Percentiles rank a stretch among this genome's conserved stretches.
phyloP scores from a whole-genome alignment of 2,329 filamentous ascomycete species.

The Fusarium sp. region DNA sequence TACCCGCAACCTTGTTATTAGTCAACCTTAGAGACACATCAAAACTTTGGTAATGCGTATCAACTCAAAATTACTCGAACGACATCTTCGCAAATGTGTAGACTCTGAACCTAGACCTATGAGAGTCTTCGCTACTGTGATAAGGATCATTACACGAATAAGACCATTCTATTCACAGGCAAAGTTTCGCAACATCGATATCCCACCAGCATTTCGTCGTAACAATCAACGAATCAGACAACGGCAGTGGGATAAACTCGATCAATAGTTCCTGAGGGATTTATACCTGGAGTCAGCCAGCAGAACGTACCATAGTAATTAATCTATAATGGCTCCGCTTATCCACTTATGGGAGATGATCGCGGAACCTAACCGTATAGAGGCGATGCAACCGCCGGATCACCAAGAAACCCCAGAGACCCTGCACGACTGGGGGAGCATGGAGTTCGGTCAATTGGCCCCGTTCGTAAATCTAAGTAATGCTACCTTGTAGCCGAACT shows the following conservation, averaged over 20 bases:
- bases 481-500: background rate
- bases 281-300: background rate
- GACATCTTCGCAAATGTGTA: background rate
- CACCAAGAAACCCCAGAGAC: background rate
- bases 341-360: background rate
- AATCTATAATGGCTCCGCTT: background rate
- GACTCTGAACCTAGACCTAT: background rate
- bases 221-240: background rate
- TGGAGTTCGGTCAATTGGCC: background rate
- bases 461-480: background rate
- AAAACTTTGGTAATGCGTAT: background rate
- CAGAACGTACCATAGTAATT: background rate
- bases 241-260: background rate
- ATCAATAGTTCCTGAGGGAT: background rate
- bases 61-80: background rate
- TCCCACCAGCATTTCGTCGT: background rate
- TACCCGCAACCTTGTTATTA: background rate
- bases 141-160: background rate
- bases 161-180: background rate
- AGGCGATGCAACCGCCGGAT: slow-evolving; percentile 13
- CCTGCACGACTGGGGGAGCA: background rate
- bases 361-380: background rate
- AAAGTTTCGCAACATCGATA: background rate
- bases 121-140: background rate
- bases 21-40: background rate